phyloP scores from a whole-genome alignment of 148 eudicot species.

The Spergularia bocconei region DNA sequence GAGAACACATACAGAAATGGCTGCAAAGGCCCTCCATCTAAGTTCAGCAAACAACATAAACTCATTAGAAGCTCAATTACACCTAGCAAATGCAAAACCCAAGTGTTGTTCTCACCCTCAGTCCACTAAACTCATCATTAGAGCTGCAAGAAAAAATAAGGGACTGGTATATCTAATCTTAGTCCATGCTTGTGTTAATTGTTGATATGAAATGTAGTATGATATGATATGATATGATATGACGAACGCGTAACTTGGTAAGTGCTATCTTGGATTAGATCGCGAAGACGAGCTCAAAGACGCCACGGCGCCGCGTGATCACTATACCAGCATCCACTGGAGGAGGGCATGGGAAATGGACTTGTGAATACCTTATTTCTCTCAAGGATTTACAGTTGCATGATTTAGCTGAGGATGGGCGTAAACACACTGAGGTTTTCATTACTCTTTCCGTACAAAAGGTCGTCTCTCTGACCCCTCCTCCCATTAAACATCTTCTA shows the following conservation, averaged over 20 bases:
- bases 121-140: constrained; percentile 7
- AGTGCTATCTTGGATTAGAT: constrained; percentile 12
- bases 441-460: constrained; percentile 44
- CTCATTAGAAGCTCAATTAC: constrained; percentile 16
- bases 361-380: constrained; percentile 38
- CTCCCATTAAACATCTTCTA: neutral
- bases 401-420: constrained; percentile 48
- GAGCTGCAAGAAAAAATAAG: constrained; percentile 25
- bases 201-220: neutral
- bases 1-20: constrained; percentile 15
- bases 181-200: neutral
- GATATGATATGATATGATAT: neutral
- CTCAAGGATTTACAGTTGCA: constrained; percentile 42
- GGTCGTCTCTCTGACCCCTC: constrained; percentile 26
- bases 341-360: constrained; percentile 48
- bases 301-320: constrained; percentile 27
- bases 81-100: neutral
- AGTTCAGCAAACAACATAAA: constrained; percentile 26
- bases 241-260: neutral
- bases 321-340: constrained; percentile 44
- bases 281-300: constrained; percentile 29
- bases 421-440: constrained; percentile 33
- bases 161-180: constrained; percentile 18
- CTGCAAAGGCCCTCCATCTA: constrained; percentile 23
- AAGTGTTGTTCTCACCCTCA: constrained; percentile 7